Evolutionary conservation across 179 eudicot genomes (phyloP), one percentile per base, ranked within the genome.

Genomic region (Vitellaria paradoxa): DNA sequence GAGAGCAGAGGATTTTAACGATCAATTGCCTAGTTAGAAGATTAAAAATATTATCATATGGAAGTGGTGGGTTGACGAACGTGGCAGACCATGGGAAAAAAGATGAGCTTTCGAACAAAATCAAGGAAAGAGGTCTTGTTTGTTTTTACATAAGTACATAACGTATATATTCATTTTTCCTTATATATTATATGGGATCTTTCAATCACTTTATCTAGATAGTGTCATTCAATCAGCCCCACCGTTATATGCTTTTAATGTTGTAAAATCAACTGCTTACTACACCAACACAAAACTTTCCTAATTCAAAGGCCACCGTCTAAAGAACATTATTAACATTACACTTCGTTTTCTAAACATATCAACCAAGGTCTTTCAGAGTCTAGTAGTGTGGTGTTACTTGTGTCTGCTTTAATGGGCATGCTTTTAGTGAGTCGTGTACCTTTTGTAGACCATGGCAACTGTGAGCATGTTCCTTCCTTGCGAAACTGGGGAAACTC

Each of bases 381-480:
- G 50, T 70, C 13, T 72, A 26, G 26, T 9, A 18, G 65, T 18
- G 6, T 5, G 7, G 17, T 1, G 11, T 14, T 72, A 26, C 49
- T 63, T 61, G 66, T 63, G 46, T 50, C 37, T 75, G 24, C 59
- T 61, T 60, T 46, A 14, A 68, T 57, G 53, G 24, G 74, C 50
- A 13, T 40, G 57, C 68, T 65, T 52, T 74, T 18, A 77, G 8
- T 75, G 14, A 59, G 20, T 62, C 75, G 9, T 56, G 40, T 46
- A 24, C 42, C 75, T 77, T 68, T 72, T 83, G 89, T 88, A 92
- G 94, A 85, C 85, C 45, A 76, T 92, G 64, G 91, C 94, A 73
- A 83, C 90, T 77, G 87, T 79, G 18, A 82, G 93, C 82, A 83
- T 92, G 90, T 92, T 92, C 81, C 89, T 90, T 69, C 88, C 92